Conservation (phyloP, 495 filamentous ascomycete genomes). For the Glonium stellatum region DNA sequence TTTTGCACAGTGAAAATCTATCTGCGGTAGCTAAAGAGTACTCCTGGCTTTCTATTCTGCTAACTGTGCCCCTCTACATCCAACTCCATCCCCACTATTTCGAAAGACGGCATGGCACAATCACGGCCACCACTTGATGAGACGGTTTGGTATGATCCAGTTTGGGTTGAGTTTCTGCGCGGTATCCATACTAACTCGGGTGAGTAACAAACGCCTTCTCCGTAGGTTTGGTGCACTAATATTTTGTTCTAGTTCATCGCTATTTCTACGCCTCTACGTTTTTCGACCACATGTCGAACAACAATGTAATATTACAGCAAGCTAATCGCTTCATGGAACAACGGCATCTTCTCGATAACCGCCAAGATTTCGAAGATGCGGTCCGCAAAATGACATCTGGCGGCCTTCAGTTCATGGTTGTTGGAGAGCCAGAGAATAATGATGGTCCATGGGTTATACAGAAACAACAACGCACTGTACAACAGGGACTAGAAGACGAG, state of each 20-base stretch:
- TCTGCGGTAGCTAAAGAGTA: too few relatives aligned
- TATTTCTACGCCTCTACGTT: conserved; percentile 90
- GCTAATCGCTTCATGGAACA: conserved; percentile 57
- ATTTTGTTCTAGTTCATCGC: conserved; percentile 53
- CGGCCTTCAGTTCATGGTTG: conserved; percentile 46
- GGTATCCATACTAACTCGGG: conserved; percentile 45
- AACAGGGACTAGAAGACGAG: conserved; percentile 52
- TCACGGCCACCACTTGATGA: conserved; percentile 62
- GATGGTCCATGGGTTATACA: conserved; percentile 85
- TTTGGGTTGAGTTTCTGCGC: conserved; percentile 49
- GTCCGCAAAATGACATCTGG: conserved; percentile 59
- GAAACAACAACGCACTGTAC: conserved; percentile 67
- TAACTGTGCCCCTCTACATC: too few relatives aligned
- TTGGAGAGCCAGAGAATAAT: conserved; percentile 43
- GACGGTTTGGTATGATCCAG: conserved; percentile 63
- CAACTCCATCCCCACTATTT: too few relatives aligned
- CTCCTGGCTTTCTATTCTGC: too few relatives aligned
- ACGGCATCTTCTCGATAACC: conserved; percentile 51
- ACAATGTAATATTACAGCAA: conserved; percentile 68
- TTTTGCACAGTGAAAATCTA: too few relatives aligned
- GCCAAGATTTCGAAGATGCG: conserved; percentile 70
- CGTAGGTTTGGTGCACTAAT: neutral
- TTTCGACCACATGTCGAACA: conserved; percentile 85
- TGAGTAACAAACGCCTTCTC: neutral
- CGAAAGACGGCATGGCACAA: conserved; percentile 31